phyloP scores from a whole-genome alignment of 331 rosid genomes.

The Dryas integrifolia region DNA sequence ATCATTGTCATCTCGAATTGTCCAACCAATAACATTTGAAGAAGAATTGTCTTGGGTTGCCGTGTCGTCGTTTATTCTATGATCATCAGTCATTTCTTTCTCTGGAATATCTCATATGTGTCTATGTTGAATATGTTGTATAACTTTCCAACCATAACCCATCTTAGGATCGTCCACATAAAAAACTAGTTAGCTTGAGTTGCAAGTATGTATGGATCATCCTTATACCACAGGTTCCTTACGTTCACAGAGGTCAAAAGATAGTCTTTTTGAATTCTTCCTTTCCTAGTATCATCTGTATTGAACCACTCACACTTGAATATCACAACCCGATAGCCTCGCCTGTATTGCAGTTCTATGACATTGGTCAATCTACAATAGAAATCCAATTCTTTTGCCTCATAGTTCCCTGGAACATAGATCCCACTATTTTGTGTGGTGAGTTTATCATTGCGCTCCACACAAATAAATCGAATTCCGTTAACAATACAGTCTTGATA shows the following conservation, averaged over 20 bases:
- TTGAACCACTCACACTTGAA: neutral
- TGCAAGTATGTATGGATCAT: neutral
- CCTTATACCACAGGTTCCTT: neutral
- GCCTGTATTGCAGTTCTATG: neutral
- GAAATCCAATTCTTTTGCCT: neutral
- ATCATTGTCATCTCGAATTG: neutral
- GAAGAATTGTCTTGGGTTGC: conserved; percentile 5
- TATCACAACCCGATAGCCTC: neutral
- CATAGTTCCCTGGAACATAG: neutral
- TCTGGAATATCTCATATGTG: neutral
- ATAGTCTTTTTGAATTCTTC: neutral
- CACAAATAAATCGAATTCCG: neutral
- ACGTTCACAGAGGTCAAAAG: neutral
- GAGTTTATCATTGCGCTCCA: neutral
- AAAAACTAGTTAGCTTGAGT: neutral
- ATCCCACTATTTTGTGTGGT: neutral
- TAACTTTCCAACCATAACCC: neutral
- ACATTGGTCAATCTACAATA: neutral
- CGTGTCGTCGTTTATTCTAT: neutral
- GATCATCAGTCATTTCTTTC: neutral
- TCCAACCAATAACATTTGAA: neutral
- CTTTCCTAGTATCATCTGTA: neutral
- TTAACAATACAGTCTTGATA: neutral
- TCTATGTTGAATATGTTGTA: neutral
- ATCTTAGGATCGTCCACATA: neutral